These are phyloP conservation scores for Pyrrhoderma noxium DNA, from an alignment of 1,284 basidiomycete genomes.

Conservation along the genomic window DNA sequence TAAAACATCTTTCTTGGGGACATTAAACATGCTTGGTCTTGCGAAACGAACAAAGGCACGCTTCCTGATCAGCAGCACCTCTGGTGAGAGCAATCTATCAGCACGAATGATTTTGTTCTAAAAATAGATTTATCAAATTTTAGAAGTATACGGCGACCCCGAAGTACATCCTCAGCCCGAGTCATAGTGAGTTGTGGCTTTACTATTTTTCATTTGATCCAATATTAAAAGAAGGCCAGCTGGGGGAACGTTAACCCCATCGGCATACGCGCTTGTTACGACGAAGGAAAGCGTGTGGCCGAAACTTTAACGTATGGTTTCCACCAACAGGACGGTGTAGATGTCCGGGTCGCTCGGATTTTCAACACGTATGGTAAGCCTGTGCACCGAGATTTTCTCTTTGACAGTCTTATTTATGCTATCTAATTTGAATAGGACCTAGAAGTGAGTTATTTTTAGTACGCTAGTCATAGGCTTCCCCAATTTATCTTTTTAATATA, in stretches of 20 bases:
- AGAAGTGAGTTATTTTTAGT: constrained; percentile 23
- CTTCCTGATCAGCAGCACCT: constrained; percentile 92
- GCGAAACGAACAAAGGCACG: constrained; percentile 96
- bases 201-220: background rate
- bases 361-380: constrained; percentile 80
- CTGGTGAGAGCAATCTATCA: constrained; percentile 43
- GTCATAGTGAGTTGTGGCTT: constrained; percentile 64
- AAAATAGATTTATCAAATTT: constrained; percentile 1
- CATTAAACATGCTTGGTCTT: constrained; percentile 96
- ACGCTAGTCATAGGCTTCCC: background rate
- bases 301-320: constrained; percentile 95
- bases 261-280: constrained; percentile 95
- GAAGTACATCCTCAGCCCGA: constrained; percentile 95
- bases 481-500: constrained; percentile 24
- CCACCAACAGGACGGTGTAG: constrained; percentile 88
- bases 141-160: constrained; percentile 95
- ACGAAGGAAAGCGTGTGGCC: constrained; percentile 95
- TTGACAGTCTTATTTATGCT: background rate
- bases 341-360: constrained; percentile 92
- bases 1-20: constrained; percentile 97
- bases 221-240: constrained; percentile 33
- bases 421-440: constrained; percentile 16
- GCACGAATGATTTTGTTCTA: too few species aligned
- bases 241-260: constrained; percentile 99
- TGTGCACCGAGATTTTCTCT: constrained; percentile 1